Percentiles rank a stretch among this genome's conserved stretches.
Evolutionary conservation across 2,329 filamentous ascomycete genomes (phyloP).

Genomic region (Capronia coronata): DNA sequence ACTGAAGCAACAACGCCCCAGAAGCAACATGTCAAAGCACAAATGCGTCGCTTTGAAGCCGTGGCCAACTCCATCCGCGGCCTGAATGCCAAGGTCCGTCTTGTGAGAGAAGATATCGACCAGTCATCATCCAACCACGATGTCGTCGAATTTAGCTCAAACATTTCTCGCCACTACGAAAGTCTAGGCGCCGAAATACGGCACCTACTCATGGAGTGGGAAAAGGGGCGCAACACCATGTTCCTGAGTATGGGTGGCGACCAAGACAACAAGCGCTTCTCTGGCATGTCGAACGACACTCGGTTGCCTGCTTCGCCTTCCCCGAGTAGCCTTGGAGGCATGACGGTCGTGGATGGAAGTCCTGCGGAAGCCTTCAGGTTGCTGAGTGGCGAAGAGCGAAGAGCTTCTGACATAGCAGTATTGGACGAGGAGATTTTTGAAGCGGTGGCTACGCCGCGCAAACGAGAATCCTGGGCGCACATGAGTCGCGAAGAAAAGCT

Average conservation of each 20-base stretch:
- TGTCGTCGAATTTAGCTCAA: constrained; percentile 64
- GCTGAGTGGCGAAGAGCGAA: constrained; percentile 62
- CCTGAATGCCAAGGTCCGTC: constrained; percentile 87
- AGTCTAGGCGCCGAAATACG: constrained; percentile 85
- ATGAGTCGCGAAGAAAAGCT: constrained; percentile 84
- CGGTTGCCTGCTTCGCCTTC: constrained; percentile 41
- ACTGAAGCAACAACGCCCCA: constrained; percentile 54
- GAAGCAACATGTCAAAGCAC: constrained; percentile 77
- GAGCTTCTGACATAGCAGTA: constrained; percentile 35
- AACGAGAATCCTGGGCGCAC: constrained; percentile 48
- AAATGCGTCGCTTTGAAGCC: constrained; percentile 79
- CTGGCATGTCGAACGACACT: constrained; percentile 19
- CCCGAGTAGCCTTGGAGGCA: constrained; percentile 40
- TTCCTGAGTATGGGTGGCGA: constrained; percentile 63
- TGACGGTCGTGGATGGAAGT: constrained; percentile 48
- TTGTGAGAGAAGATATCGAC: constrained; percentile 84
- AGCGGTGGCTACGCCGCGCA: constrained; percentile 70
- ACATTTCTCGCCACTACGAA: constrained; percentile 84
- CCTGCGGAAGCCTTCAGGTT: constrained; percentile 67
- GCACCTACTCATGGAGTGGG: constrained; percentile 75
- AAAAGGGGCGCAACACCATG: constrained; percentile 75
- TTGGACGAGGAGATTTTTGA: constrained; percentile 80
- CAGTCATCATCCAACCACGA: constrained; percentile 56
- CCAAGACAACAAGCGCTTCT: constrained; percentile 32
- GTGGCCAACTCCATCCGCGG: constrained; percentile 85